Conservation (phyloP, 1,139 yeast genomes). For the Taphrina confusa region DNA sequence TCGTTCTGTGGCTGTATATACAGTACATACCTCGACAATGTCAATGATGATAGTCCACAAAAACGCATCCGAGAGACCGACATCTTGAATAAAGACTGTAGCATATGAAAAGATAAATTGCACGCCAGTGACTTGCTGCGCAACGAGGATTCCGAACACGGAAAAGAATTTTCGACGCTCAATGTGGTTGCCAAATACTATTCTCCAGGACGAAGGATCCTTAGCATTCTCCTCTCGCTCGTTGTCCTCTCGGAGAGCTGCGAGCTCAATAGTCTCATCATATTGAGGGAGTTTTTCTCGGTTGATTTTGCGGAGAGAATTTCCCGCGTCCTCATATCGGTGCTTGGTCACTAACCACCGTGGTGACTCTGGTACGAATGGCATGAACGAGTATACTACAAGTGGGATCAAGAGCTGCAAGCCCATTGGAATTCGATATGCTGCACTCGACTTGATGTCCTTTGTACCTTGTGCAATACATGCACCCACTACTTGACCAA, state of each 20-base stretch:
- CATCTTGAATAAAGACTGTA: constrained; percentile 60
- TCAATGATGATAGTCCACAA: constrained; percentile 76
- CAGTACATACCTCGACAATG: constrained; percentile 56
- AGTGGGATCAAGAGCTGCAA: constrained; percentile 23
- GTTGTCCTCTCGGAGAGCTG: constrained; percentile 11
- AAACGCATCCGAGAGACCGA: constrained; percentile 58
- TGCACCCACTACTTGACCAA: constrained; percentile 69
- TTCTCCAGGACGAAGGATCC: constrained; percentile 30
- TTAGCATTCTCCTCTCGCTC: constrained; percentile 10
- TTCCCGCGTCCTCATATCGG: constrained; percentile 25
- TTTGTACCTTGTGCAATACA: constrained; percentile 68
- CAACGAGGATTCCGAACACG: constrained; percentile 50
- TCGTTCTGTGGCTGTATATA: not conserved
- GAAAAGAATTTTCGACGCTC: constrained; percentile 31
- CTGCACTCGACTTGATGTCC: constrained; percentile 52
- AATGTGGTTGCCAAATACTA: constrained; percentile 16
- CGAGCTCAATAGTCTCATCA: constrained; percentile 21
- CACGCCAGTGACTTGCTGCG: constrained; percentile 70
- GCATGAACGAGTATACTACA: constrained; percentile 9
- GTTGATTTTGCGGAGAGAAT: constrained; percentile 17
- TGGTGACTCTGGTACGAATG: constrained; percentile 32
- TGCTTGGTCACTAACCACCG: constrained; percentile 31
- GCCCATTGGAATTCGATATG: constrained; percentile 32
- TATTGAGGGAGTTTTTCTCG: constrained; percentile 21
- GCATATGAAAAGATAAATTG: constrained; percentile 67